Conservation (phyloP, 306 rosid genomes). For the Cucumis cinereus region DNA sequence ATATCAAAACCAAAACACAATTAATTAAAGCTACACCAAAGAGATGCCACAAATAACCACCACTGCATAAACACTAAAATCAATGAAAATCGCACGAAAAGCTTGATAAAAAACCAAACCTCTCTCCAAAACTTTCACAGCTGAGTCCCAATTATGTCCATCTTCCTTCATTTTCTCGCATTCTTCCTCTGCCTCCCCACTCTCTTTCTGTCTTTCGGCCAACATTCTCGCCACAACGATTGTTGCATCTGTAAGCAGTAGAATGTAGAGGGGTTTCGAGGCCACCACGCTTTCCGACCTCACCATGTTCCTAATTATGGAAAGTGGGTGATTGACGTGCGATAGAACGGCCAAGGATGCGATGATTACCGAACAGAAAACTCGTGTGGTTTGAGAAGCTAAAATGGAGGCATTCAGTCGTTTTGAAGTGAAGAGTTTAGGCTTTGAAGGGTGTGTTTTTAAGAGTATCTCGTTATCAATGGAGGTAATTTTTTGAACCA, state of each 20-base stretch:
- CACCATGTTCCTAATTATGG: constrained; percentile 22
- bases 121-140: constrained; percentile 72
- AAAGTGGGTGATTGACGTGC: constrained; percentile 17
- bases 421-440: constrained; percentile 44
- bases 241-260: constrained; percentile 49
- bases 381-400: constrained; percentile 50
- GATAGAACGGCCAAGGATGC: constrained; percentile 47
- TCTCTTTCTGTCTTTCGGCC: constrained; percentile 19
- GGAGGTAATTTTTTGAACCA: not conserved
- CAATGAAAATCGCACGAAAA: constrained; percentile 57
- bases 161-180: constrained; percentile 16
- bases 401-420: constrained; percentile 40
- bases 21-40: constrained; percentile 20
- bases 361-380: constrained; percentile 33
- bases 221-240: constrained; percentile 36
- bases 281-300: constrained; percentile 29
- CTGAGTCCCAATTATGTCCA: constrained; percentile 41
- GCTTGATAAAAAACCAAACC: constrained; percentile 73
- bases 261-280: constrained; percentile 55
- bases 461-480: not conserved
- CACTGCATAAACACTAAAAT: constrained; percentile 60
- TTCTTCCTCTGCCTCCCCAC: constrained; percentile 15
- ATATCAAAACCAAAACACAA: not conserved
- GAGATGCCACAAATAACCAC: constrained; percentile 56
- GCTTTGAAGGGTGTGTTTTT: not conserved